phyloP scores from a whole-genome alignment of 2,329 filamentous ascomycete genomes.

The Truncatella angustata region DNA sequence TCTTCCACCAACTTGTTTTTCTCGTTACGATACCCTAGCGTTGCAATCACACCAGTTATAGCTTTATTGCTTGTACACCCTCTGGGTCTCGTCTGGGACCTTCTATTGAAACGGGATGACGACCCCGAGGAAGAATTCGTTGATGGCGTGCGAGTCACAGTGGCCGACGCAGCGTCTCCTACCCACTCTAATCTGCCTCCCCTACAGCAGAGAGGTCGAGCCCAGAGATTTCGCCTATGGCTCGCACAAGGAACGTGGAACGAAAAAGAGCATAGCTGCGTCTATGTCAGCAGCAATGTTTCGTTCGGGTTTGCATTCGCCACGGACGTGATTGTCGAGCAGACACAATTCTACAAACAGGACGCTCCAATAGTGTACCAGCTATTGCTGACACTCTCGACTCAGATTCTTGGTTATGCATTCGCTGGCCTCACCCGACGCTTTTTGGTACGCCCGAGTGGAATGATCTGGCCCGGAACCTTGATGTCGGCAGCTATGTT shows the following conservation, averaged over 20 bases:
- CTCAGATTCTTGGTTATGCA: conserved; percentile 82
- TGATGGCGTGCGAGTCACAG: conserved; percentile 43
- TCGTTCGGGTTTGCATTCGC: conserved; percentile 88
- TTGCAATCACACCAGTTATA: conserved; percentile 86
- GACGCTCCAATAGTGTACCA: conserved; percentile 75
- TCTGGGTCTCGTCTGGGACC: conserved; percentile 77
- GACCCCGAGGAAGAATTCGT: conserved; percentile 56
- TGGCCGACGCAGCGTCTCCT: conserved; percentile 3
- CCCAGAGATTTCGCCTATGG: conserved; percentile 63
- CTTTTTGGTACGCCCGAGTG: conserved; percentile 79
- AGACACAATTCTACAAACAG: conserved; percentile 86
- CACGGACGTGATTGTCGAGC: conserved; percentile 86
- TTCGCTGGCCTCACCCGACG: conserved; percentile 80
- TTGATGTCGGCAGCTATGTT: conserved; percentile 90
- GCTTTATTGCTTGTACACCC: conserved; percentile 82
- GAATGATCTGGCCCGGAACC: conserved; percentile 90
- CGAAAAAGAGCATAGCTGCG: conserved; percentile 84
- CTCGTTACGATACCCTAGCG: conserved; percentile 84
- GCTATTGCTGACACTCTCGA: conserved; percentile 78
- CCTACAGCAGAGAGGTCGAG: conserved; percentile 26
- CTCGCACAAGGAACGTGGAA: conserved; percentile 81
- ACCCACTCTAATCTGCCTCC: conserved; percentile 11
- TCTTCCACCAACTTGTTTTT: conserved; percentile 87
- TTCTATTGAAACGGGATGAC: conserved; percentile 58
- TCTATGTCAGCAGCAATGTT: conserved; percentile 87